These are phyloP conservation scores for Mrakiaceae sp. DNA, from an alignment of 1,284 basidiomycete species.

Conservation along the genomic window DNA sequence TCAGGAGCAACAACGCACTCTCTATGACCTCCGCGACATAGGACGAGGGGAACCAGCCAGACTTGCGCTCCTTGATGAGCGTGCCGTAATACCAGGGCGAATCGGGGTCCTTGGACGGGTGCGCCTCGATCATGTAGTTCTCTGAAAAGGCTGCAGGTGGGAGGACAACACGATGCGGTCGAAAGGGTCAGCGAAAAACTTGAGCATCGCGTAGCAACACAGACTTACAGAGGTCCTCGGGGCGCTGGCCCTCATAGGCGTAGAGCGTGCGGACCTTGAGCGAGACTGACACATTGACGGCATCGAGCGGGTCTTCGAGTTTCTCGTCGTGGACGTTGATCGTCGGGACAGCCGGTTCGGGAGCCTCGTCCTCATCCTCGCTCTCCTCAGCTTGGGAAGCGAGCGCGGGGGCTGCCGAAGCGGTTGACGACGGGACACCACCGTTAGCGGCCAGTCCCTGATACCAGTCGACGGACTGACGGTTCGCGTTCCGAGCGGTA, in stretches of 20 bases:
- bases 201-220: not conserved
- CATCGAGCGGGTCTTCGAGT: slow-evolving; percentile 54
- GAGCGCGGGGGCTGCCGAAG: slow-evolving; percentile 38
- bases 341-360: slow-evolving; percentile 19
- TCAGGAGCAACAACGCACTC: slow-evolving; percentile 42
- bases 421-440: slow-evolving; percentile 23
- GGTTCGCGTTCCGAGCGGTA: slow-evolving; percentile 39
- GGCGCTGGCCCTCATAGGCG: slow-evolving; percentile 68
- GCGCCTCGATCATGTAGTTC: slow-evolving; percentile 64
- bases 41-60: slow-evolving; percentile 82
- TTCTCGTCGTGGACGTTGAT: slow-evolving; percentile 45
- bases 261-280: slow-evolving; percentile 68
- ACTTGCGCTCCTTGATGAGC: slow-evolving; percentile 51
- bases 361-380: slow-evolving; percentile 37
- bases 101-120: slow-evolving; percentile 66
- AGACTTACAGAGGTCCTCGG: slow-evolving; percentile 68
- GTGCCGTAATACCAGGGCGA: slow-evolving; percentile 82
- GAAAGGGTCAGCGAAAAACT: not conserved
- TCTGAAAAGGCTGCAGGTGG: slow-evolving; percentile 56
- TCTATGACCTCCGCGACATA: slow-evolving; percentile 64
- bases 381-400: slow-evolving; percentile 50
- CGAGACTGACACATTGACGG: slow-evolving; percentile 62
- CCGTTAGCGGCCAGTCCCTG: slow-evolving; percentile 65
- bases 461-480: slow-evolving; percentile 87
- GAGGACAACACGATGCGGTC: not conserved